Evolutionary conservation across 192 early-diverging fungal species (phyloP), one percentile per base, ranked within the genome.

Genomic region (Entomortierella beljakovae): DNA sequence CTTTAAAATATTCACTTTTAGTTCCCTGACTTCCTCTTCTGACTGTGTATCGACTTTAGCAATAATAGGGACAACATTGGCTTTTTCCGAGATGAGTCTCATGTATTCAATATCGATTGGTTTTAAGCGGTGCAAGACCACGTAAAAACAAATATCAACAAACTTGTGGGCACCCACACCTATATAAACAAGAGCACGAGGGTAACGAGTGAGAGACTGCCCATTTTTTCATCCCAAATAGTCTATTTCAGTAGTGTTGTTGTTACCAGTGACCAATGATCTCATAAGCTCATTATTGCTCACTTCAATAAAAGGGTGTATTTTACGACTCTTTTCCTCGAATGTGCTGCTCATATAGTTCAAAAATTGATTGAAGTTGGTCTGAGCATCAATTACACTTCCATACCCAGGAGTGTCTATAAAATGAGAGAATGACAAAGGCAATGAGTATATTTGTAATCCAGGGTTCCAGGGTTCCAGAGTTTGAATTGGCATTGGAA

Each of bases 31-130:
- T 46, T 91, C 83, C 32, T 82, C 57, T 22, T 67, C 64, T 2
- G 73, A 63, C 40, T 89, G 66, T 10, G 86, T 83, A 73, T 93
- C 92, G 40, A 82, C 68, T 59, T 93, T 93, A 33, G 67, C 55
- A 48, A 93, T 89, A 25, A 93, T 82, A 9, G 92, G 92, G 25
- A 94, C 74, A 13, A 93, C 82, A 56, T 85, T 88, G 40, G 83
- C 72, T 49, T 92, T 81, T 35, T 85, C 80, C 31, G 84, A 84
- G 22, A 87, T 80, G 23, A 69, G 50, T 26, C 89, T 81, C 82
- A 93, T 88, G 62, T 87, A 93, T 74, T 93, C 92, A 25, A 92
- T 62, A 68, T 93, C 92, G n/a, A 90, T 86, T n/a, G 88, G 83
- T 58, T 92, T 92, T 15, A 91, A 33, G 2, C 90, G 84, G 58